These are phyloP conservation scores for Peribolospora kevripleyi DNA, from an alignment of 768 basidiomycete species.

Conservation along the genomic window DNA sequence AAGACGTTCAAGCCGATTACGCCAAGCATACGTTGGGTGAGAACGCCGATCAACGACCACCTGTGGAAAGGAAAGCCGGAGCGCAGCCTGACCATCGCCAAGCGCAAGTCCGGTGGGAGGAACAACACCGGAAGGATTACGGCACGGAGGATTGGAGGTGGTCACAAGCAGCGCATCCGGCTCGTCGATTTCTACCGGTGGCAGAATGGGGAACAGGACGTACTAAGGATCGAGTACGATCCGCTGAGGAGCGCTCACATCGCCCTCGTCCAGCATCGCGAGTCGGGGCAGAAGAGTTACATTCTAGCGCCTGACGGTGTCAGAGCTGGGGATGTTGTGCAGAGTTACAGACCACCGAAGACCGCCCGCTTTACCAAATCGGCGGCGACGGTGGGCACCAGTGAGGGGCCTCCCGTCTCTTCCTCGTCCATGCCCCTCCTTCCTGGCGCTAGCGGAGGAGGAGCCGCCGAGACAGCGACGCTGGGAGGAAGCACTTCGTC, in stretches of 20 bases:
- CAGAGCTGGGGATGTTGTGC: slow-evolving; percentile 63
- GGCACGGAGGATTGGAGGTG: slow-evolving; percentile 70
- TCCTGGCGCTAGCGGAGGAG: slow-evolving; percentile 10
- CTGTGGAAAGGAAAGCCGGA: slow-evolving; percentile 67
- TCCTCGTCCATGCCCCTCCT: slow-evolving; percentile 4
- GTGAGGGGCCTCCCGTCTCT: too few species aligned
- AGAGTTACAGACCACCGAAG: slow-evolving; percentile 37
- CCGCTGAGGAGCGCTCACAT: slow-evolving; percentile 85
- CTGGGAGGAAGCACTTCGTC: slow-evolving; percentile 6
- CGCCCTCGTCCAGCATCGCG: slow-evolving; percentile 49
- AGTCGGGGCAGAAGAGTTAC: slow-evolving; percentile 41
- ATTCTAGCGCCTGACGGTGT: slow-evolving; percentile 79
- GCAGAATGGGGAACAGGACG: slow-evolving; percentile 61
- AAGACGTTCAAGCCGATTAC: slow-evolving; percentile 79
- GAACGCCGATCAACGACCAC: slow-evolving; percentile 56
- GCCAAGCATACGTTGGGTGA: slow-evolving; percentile 63
- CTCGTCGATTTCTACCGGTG: slow-evolving; percentile 59
- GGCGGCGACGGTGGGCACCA: too few species aligned
- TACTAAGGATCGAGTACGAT: slow-evolving; percentile 89
- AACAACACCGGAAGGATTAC: slow-evolving; percentile 64
- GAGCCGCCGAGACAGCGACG: slow-evolving; percentile 9
- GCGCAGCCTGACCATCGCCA: slow-evolving; percentile 51
- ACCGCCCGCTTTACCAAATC: slow-evolving; percentile 7
- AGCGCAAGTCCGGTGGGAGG: slow-evolving; percentile 65
- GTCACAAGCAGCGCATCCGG: slow-evolving; percentile 65